Base-by-base conservation (phyloP, 768 basidiomycete species). In the Xanthoconium stramineum region DNA sequence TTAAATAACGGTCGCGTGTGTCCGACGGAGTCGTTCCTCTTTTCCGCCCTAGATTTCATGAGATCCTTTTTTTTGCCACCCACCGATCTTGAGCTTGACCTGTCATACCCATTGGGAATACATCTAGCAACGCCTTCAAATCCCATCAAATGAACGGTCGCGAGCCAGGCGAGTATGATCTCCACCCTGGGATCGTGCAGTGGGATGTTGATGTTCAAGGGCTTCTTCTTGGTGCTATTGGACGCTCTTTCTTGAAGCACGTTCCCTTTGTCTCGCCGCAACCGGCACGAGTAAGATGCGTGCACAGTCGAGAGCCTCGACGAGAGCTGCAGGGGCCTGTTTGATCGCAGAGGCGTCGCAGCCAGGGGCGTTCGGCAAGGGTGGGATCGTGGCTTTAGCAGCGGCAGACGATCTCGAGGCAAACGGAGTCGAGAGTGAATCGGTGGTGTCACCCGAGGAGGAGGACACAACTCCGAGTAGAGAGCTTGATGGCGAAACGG, bases 181-280 rank as follows among this genome's bases (percentile, higher is more conserved):
- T 94, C 91, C 45, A 94, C 91, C 7, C 90, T 80, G 36, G 92
- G 91, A 0, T 91, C 91, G 70, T 92, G 89, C 59, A 94, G 73
- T 11, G 90, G 89, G 54, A 94, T 90, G 65, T 84, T 89, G 69
- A 92, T 88, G 49, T 84, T 80, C 59, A 82, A 62, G 37, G 81
- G 74, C 69, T 83, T 87, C 75, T 84, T 83, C 74, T 78, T 81
- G 55, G 6, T 28, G 20, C 13, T 33, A 3, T 45, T 49, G 19
- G 72, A 70, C 24, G 69, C 74, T 67, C 78, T 84, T 55, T 83
- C 84, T 80, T 55, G 81, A 82, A 2, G 75, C 80, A 37, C 81
- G 81, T 63, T 83, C 83, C 37, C 77, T 76, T 64, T 88, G 88
- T 49, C 84, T 79, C 56, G 79, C 81, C 6, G 74, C 77, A 1